Percentiles rank a stretch among this genome's conserved stretches.
These are phyloP conservation scores for Lactifluus subvellereus DNA, from an alignment of 768 basidiomycete genomes.

Conservation along the genomic window DNA sequence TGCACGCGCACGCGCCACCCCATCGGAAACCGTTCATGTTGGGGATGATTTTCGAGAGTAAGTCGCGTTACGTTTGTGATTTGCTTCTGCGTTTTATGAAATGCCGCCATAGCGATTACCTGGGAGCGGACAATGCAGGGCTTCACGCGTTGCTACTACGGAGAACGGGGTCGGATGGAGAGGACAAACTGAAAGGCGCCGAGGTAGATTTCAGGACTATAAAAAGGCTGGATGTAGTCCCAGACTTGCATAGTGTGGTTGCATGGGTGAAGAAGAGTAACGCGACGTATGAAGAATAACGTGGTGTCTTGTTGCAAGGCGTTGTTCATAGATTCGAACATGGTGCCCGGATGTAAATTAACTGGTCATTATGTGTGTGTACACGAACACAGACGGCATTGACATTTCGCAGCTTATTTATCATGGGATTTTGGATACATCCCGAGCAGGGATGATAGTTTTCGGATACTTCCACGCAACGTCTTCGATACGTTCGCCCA, in stretches of 20 bases:
- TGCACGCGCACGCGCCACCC: conserved; percentile 31
- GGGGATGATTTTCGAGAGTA: conserved; percentile 70
- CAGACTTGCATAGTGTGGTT: conserved; percentile 34
- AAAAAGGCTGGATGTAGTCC: conserved; percentile 30
- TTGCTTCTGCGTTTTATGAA: not conserved
- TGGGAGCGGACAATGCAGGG: conserved; percentile 51
- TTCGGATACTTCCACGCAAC: conserved; percentile 49
- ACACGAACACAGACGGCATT: not conserved
- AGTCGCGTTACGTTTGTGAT: not conserved
- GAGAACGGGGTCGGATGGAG: conserved; percentile 44
- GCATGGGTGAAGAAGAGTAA: conserved; percentile 32
- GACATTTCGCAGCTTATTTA: not conserved
- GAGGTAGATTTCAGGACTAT: conserved; percentile 39
- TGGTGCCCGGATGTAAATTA: not conserved
- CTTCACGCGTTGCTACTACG: conserved; percentile 54
- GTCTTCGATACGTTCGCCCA: conserved; percentile 69
- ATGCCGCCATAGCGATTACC: conserved; percentile 49
- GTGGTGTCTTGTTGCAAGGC: not conserved
- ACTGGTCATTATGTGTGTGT: not conserved
- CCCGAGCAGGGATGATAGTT: conserved; percentile 28
- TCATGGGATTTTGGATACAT: conserved; percentile 14
- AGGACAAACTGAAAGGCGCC: conserved; percentile 40
- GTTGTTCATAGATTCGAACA: not conserved
- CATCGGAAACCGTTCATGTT: conserved; percentile 53
- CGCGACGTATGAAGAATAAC: not conserved